Base-by-base conservation (phyloP, 257 asterid species). In the Fraxinus quadrangulata region DNA sequence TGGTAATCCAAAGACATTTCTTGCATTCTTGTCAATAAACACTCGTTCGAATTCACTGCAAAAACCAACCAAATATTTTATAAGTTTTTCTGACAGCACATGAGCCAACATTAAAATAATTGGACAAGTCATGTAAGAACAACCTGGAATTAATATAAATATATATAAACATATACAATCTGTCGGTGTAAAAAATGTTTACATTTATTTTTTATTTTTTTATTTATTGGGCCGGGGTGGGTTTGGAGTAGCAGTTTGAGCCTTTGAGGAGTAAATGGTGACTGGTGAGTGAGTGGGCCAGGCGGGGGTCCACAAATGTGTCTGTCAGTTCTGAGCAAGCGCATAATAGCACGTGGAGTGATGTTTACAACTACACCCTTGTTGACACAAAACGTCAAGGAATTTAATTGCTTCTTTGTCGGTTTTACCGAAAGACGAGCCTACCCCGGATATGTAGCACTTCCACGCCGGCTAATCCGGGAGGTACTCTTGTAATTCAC, bases 1-100 rank as follows among this genome's bases (percentile, higher is more conserved):
- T 94, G 99, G 68, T 94, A 94, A 86, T 92, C 97, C 77, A 94
- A 42, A 21, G 97, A 94, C 99, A 94, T 94, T 71, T 94, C 99
- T 87, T 94, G 99, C 97, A 94, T 92, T 85, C 99, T 92, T 71
- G 99, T 92, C 79, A 94, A 82, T 88, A 94, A 77, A 77, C 97
- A 94, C 79, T 94, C 99, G 70, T 94, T 69, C 34, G 99, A 51
- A 83, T 94, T 94, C 72, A 92, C 99, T 94, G 97, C 87, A 86
- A 81, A 40, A 63, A 8, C 0, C 4, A 74, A 28, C 11, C 37
- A 34, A 19, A 75, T 1, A 13, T 59, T 31, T 49, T 40, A 71
- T 13, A 14, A 39, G 0, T 21, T 49, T 1, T 78, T 78, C 87
- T 74, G 87, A 80, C 86, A 67, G 45, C 87, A 83, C 83, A 87